Percentiles rank a stretch among this genome's conserved stretches.
phyloP scores from a whole-genome alignment of 2,329 filamentous ascomycete species.

The Neophaeococcomyces aloes region DNA sequence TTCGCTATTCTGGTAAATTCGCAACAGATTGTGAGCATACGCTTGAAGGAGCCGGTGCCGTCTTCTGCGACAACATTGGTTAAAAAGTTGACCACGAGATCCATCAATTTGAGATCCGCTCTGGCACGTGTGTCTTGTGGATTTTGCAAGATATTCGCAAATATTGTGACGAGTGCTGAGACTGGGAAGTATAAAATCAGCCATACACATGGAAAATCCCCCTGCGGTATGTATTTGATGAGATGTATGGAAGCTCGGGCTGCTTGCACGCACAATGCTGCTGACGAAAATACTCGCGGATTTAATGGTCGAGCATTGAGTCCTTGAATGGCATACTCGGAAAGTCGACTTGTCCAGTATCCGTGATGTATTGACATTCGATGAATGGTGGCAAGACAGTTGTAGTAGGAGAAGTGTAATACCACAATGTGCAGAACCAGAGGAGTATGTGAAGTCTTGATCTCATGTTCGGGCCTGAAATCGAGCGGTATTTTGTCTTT shows the following conservation, averaged over 20 bases:
- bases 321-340: conserved; percentile 90
- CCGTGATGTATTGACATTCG: conserved; percentile 97
- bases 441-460: conserved; percentile 82
- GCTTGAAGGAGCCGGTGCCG: conserved; percentile 78
- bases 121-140: conserved; percentile 79
- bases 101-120: conserved; percentile 85
- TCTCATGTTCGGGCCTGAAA: conserved; percentile 94
- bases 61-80: conserved; percentile 82
- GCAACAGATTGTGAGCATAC: conserved; percentile 88
- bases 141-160: conserved; percentile 93
- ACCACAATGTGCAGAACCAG: conserved; percentile 91
- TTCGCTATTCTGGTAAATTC: conserved; percentile 93
- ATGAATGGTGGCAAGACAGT: conserved; percentile 93
- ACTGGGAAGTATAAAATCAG: conserved; percentile 95
- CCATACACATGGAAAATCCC: conserved; percentile 92
- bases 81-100: conserved; percentile 81
- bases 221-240: conserved; percentile 91
- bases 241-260: conserved; percentile 86
- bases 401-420: conserved; percentile 94
- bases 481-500: conserved; percentile 92
- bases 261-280: conserved; percentile 82
- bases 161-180: conserved; percentile 84
- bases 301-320: conserved; percentile 85
- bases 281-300: conserved; percentile 86
- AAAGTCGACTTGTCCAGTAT: conserved; percentile 92